These are phyloP conservation scores for Trichoderma guizhouense DNA, from an alignment of 2,329 filamentous ascomycete genomes.

Conservation along the genomic window DNA sequence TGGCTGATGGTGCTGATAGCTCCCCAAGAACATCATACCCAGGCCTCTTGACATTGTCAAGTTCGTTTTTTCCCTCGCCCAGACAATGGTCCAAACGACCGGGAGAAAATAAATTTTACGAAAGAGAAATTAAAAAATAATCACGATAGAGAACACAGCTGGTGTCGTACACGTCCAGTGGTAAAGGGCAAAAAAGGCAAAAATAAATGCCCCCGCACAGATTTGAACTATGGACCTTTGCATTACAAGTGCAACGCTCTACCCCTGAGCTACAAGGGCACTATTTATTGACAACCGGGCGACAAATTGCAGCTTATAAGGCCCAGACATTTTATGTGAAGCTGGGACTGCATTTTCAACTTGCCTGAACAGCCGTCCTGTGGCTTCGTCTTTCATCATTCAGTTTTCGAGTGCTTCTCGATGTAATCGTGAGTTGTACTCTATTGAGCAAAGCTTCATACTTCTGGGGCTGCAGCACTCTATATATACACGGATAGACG, in stretches of 20 bases:
- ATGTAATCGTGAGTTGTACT: neutral
- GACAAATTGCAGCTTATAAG: neutral
- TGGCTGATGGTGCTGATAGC: too few species aligned
- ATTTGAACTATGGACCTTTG: slow-evolving; percentile 14
- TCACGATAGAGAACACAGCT: neutral
- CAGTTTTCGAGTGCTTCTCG: fast-evolving
- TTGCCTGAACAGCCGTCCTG: neutral
- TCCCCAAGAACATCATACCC: neutral
- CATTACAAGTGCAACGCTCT: slow-evolving; percentile 16
- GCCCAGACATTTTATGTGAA: neutral
- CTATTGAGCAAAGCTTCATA: neutral
- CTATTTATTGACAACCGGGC: neutral
- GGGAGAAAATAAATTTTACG: neutral
- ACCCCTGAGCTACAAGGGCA: slow-evolving; percentile 11
- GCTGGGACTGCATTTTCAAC: neutral
- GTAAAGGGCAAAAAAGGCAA: neutral
- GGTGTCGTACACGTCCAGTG: neutral
- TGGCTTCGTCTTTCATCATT: neutral
- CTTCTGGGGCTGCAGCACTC: neutral
- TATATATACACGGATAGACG: neutral
- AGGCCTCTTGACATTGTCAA: neutral
- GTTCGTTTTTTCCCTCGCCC: too few species aligned
- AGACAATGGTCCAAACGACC: neutral
- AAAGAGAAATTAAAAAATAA: neutral
- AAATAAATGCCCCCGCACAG: slow-evolving; percentile 11